Evolutionary conservation across 306 rosid species (phyloP).

Genomic region (Cyamopsis tetragonoloba): DNA sequence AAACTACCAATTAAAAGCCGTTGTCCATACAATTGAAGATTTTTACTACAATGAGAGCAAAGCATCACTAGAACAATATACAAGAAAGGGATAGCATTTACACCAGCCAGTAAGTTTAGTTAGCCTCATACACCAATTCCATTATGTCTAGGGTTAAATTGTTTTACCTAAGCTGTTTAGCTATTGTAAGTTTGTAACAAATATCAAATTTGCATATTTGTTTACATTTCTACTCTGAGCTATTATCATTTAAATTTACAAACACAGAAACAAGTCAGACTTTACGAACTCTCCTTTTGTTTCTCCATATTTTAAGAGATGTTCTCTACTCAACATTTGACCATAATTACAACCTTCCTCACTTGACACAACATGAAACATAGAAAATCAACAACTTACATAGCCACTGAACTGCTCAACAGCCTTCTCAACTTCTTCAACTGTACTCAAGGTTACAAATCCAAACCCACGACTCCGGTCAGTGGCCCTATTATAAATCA

Average conservation of each 20-base stretch:
- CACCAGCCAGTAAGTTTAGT: neutral
- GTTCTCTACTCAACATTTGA: neutral
- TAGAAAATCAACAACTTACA: constrained; percentile 44
- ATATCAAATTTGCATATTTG: too few species aligned
- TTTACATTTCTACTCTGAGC: neutral
- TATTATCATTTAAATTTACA: neutral
- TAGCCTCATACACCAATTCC: constrained; percentile 7
- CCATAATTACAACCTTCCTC: neutral
- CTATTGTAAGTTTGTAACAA: too few species aligned
- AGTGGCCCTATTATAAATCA: constrained; percentile 77
- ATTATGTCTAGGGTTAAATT: neutral
- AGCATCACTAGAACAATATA: neutral
- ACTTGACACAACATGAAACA: neutral
- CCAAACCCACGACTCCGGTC: constrained; percentile 92
- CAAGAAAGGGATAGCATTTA: neutral
- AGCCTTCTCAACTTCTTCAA: constrained; percentile 80
- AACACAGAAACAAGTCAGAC: neutral
- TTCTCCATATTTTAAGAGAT: neutral
- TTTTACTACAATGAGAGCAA: neutral
- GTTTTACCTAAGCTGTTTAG: too few species aligned
- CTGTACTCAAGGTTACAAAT: constrained; percentile 83
- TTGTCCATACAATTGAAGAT: neutral
- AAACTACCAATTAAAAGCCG: neutral
- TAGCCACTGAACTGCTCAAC: constrained; percentile 62
- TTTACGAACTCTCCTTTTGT: too few species aligned